Evolutionary conservation across 129 eudicot genomes (phyloP).

Genomic region (Tanacetum coccineum): DNA sequence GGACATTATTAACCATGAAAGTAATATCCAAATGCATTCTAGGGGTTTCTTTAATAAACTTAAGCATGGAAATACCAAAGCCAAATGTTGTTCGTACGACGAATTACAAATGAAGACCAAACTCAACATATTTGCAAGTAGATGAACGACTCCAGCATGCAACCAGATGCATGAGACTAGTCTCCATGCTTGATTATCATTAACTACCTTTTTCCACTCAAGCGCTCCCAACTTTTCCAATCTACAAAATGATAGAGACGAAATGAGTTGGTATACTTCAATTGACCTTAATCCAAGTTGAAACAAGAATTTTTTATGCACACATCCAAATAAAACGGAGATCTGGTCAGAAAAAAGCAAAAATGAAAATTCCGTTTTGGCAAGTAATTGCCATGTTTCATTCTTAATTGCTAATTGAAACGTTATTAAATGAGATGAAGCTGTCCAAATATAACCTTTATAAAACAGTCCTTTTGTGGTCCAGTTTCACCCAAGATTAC

Average conservation of each 20-base stretch:
- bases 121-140: slow-evolving; percentile 92
- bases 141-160: slow-evolving; percentile 94
- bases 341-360: too few species aligned
- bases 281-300: too few species aligned
- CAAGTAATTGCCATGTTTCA: too few species aligned
- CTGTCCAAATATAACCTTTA: not conserved
- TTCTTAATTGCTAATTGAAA: too few species aligned
- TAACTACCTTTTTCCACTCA: slow-evolving; percentile 79
- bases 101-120: slow-evolving; percentile 90
- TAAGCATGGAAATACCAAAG: slow-evolving; percentile 45
- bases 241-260: slow-evolving; percentile 35
- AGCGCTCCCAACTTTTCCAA: slow-evolving; percentile 83
- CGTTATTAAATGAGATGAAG: too few species aligned
- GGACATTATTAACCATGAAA: too few species aligned
- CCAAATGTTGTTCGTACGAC: slow-evolving; percentile 99
- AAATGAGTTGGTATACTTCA: too few species aligned
- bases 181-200: slow-evolving; percentile 81
- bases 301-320: too few species aligned
- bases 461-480: not conserved
- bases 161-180: slow-evolving; percentile 82
- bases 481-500: not conserved
- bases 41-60: not conserved
- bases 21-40: not conserved
- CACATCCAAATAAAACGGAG: too few species aligned
- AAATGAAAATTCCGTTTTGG: too few species aligned